Conservation (phyloP, 2,329 filamentous ascomycete species). For the Ramichloridium luteum region DNA sequence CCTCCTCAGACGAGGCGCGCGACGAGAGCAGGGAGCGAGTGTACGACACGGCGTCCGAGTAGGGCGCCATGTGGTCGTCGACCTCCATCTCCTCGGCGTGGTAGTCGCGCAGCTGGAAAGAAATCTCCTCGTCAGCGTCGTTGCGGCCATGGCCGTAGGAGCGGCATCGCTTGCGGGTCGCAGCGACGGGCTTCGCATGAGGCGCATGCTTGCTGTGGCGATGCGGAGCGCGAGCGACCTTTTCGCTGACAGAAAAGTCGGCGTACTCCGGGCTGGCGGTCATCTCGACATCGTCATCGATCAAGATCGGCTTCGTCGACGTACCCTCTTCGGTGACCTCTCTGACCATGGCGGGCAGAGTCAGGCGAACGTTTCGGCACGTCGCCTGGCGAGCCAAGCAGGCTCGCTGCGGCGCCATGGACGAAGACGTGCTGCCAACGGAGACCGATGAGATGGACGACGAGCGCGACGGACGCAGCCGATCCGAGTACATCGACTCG, state of each 20-base stretch:
- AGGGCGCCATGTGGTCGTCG: neutral
- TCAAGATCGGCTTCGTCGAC: conserved; percentile 18
- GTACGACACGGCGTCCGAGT: neutral
- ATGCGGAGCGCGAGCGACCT: conserved; percentile 21
- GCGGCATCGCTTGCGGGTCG: conserved; percentile 1
- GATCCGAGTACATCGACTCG: conserved; percentile 53
- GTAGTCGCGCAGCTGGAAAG: neutral
- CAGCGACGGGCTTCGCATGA: conserved; percentile 5
- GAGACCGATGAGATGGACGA: conserved; percentile 44
- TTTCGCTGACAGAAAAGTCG: conserved; percentile 23
- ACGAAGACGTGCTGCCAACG: conserved; percentile 28
- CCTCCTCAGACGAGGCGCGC: too few relatives aligned
- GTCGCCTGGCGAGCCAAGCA: conserved; percentile 41
- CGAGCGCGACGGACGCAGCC: conserved; percentile 41
- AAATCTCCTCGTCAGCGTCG: conserved; percentile 1
- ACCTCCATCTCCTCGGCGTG: conserved; percentile 1
- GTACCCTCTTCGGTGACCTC: conserved; percentile 17
- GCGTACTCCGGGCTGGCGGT: conserved; percentile 19
- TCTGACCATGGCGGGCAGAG: conserved; percentile 16
- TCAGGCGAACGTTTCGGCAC: conserved; percentile 37
- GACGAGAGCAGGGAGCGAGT: neutral
- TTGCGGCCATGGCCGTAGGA: conserved; percentile 1
- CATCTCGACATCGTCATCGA: conserved; percentile 21
- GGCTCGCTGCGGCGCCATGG: conserved; percentile 39
- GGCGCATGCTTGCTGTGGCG: conserved; percentile 21